A percentile compares a stretch with the other conserved stretches of the same genome.
Evolutionary conservation across 352 stramenopile species (phyloP).

Genomic region (Phytopythium vexans): DNA sequence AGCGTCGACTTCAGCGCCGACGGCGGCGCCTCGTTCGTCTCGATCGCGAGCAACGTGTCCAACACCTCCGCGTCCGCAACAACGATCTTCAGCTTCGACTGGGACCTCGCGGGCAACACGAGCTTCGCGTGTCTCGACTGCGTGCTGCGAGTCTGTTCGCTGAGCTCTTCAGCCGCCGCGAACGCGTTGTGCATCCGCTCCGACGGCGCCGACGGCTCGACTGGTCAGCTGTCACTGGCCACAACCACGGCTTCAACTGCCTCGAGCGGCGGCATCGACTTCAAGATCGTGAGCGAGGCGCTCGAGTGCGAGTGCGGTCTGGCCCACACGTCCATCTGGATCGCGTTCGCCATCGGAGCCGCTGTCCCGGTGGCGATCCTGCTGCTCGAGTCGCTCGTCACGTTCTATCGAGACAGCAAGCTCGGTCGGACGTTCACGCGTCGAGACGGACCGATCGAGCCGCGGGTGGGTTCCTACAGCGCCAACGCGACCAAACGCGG

Average conservation of each 20-base stretch:
- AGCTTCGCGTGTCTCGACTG: slow-evolving; percentile 40
- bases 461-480: slow-evolving; percentile 28
- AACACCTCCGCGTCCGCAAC: neutral
- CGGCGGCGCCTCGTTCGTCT: slow-evolving; percentile 22
- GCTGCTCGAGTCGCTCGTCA: slow-evolving; percentile 50
- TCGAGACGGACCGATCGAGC: slow-evolving; percentile 23
- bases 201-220: slow-evolving; percentile 19
- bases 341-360: slow-evolving; percentile 37
- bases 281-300: slow-evolving; percentile 42
- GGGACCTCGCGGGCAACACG: slow-evolving; percentile 34
- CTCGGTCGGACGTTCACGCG: slow-evolving; percentile 28
- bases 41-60: slow-evolving; percentile 21
- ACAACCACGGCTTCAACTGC: slow-evolving; percentile 4
- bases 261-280: slow-evolving; percentile 6
- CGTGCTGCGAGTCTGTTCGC: slow-evolving; percentile 40
- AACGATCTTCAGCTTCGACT: slow-evolving; percentile 37
- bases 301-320: slow-evolving; percentile 48
- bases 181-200: slow-evolving; percentile 46
- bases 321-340: slow-evolving; percentile 31
- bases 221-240: slow-evolving; percentile 8
- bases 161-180: slow-evolving; percentile 7
- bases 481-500: slow-evolving; percentile 27
- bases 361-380: slow-evolving; percentile 33
- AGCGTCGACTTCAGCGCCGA: slow-evolving; percentile 49
- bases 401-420: slow-evolving; percentile 58